Base-by-base conservation (phyloP, 192 early-diverging fungal species). In the Coemansia sp. region DNA sequence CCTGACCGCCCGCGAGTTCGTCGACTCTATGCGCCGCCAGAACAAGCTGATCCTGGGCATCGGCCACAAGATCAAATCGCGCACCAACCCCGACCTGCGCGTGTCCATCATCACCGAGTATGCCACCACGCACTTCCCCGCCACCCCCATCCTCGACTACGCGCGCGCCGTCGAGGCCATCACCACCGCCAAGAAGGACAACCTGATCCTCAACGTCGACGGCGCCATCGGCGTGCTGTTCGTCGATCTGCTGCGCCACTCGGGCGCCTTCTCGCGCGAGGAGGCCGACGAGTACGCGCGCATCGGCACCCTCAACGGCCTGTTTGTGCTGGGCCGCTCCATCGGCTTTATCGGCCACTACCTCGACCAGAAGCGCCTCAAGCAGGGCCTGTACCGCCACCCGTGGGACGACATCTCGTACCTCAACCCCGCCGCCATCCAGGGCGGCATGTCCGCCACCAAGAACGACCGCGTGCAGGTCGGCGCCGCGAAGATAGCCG, bases 11-110 rank as follows among this genome's bases (percentile, higher is more conserved):
- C 86, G 88, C 47, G 94, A 96, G 72, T 98, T 94, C 68, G 95
- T 98, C 19, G 82, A 86, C 64, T 87, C 87, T 42, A 95, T 93
- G 90, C 86, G 95, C 48, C 91, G 91, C 79, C 84, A 86, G 62
- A 91, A 96, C 88, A 92, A 96, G 82, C 82, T 98, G 58, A 98
- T 98, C 73, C 81, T 93, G 50, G 95, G 95, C 57, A 98, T 98
- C 55, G 95, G 95, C 17, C 95, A 98, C 90, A 96, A 95, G 84
- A 93, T 98, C 85, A 98, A 98, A 81, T 94, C 92, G 31, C 85
- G 95, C 55, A 95, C 92, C 55, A 98, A 98, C 85, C 95, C 95
- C 2, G 95, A 98, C 67, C 76, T 98, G 71, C 94, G 95, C 38
- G 95, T 98, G 4, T 81, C 87, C 47, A 85, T 98, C 58, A 90